Evolutionary conservation across 352 stramenopile species (phyloP).

Genomic region (Sclerospora graminicola): DNA sequence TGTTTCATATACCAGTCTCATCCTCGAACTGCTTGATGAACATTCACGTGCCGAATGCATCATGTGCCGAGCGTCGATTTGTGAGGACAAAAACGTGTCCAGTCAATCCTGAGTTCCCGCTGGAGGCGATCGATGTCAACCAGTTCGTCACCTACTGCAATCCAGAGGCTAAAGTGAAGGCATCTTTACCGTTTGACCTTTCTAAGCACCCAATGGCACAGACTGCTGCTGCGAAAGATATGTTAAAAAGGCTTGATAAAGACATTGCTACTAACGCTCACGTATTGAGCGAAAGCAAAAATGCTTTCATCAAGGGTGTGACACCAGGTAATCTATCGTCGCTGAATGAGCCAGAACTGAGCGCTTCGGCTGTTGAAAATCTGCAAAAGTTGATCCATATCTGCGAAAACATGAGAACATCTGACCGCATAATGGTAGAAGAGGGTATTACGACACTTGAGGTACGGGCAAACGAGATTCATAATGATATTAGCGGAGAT

Average conservation of each 20-base stretch:
- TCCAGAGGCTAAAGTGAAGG: slow-evolving; percentile 33
- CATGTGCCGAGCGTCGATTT: slow-evolving; percentile 54
- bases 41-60: slow-evolving; percentile 72
- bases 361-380: slow-evolving; percentile 11
- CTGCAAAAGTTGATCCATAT: slow-evolving; percentile 42
- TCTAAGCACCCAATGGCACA: slow-evolving; percentile 80
- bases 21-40: slow-evolving; percentile 5
- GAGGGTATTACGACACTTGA: slow-evolving; percentile 46
- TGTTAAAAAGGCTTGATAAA: slow-evolving; percentile 86
- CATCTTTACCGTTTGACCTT: slow-evolving; percentile 89
- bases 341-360: slow-evolving; percentile 3
- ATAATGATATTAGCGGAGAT: slow-evolving; percentile 16
- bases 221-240: slow-evolving; percentile 90
- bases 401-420: slow-evolving; percentile 35
- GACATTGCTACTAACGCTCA: slow-evolving; percentile 87
- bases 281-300: slow-evolving; percentile 59
- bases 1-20: slow-evolving; percentile 16
- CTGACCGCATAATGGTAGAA: slow-evolving; percentile 45
- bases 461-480: slow-evolving; percentile 36
- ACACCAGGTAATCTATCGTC: slow-evolving; percentile 36
- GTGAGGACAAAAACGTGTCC: slow-evolving; percentile 5
- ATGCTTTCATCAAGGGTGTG: slow-evolving; percentile 58
- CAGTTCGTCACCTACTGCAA: slow-evolving; percentile 70
- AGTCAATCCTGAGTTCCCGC: slow-evolving; percentile 67
- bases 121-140: slow-evolving; percentile 57